Evolutionary conservation across 148 eudicot species (phyloP).

Genomic region (Chenopodium album): DNA sequence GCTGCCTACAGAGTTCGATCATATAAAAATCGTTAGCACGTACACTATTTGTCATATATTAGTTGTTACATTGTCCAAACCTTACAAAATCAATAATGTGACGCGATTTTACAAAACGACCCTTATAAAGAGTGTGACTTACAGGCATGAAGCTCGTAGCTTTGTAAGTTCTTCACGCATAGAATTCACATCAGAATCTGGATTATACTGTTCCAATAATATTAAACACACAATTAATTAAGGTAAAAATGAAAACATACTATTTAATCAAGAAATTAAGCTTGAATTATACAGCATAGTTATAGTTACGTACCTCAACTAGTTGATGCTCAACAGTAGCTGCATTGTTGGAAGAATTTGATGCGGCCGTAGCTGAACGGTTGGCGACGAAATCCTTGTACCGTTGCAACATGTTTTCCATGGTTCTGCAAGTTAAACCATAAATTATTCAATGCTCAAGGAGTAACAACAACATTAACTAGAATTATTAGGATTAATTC

Average conservation of each 20-base stretch:
- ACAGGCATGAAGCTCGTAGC: constrained; percentile 7
- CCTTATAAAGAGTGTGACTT: not conserved
- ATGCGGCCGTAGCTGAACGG: not conserved
- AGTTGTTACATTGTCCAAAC: not conserved
- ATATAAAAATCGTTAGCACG: not conserved
- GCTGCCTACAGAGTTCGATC: constrained; percentile 36
- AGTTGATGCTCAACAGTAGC: not conserved
- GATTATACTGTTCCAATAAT: constrained; percentile 24
- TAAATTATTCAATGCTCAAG: not conserved
- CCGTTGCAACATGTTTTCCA: constrained; percentile 48
- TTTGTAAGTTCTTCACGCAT: constrained; percentile 46
- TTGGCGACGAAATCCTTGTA: constrained; percentile 23
- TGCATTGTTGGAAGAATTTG: not conserved
- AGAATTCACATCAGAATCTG: constrained; percentile 25
- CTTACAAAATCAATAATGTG: too few species aligned
- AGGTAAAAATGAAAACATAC: not conserved
- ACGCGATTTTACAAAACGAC: too few species aligned
- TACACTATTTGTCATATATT: not conserved
- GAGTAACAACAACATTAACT: not conserved
- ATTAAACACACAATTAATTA: not conserved
- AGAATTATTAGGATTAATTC: not conserved
- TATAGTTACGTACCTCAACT: constrained; percentile 36
- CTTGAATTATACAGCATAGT: not conserved
- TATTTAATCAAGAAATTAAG: not conserved
- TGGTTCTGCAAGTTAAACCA: constrained; percentile 31